Evolutionary conservation across 768 basidiomycete species (phyloP).

Genomic region (Lactarius hatsudake): DNA sequence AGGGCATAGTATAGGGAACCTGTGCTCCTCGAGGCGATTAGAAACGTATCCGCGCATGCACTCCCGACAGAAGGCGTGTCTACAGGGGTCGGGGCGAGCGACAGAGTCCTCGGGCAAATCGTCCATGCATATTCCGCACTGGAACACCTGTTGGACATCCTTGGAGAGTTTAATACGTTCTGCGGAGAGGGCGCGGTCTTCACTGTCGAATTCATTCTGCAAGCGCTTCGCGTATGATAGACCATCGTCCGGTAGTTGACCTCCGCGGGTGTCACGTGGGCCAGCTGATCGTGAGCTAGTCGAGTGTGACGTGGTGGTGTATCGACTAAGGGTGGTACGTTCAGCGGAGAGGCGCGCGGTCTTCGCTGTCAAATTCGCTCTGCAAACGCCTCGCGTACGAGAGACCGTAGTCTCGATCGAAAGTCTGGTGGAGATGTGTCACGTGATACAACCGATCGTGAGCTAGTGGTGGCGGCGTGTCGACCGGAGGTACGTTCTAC

Average conservation of each 20-base stretch:
- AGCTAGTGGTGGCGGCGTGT: background rate
- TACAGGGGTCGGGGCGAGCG: constrained; percentile 44
- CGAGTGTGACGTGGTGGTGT: background rate
- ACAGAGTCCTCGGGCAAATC: constrained; percentile 42
- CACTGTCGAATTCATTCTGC: constrained; percentile 42
- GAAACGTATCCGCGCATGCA: constrained; percentile 47
- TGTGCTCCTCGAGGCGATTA: constrained; percentile 49
- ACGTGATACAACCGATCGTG: background rate
- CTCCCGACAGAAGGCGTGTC: constrained; percentile 51
- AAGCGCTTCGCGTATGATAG: constrained; percentile 32
- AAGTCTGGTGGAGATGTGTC: background rate
- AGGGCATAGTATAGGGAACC: constrained; percentile 63
- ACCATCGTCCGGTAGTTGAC: constrained; percentile 19
- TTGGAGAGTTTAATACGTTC: constrained; percentile 36
- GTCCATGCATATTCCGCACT: constrained; percentile 59
- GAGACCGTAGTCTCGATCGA: constrained; percentile 27
- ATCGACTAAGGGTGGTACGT: constrained; percentile 5
- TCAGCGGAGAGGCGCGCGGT: constrained; percentile 38
- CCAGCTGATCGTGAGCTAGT: background rate
- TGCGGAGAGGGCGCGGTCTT: constrained; percentile 38
- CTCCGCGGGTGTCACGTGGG: background rate
- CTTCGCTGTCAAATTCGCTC: constrained; percentile 41
- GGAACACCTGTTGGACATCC: constrained; percentile 38
- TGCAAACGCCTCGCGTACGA: constrained; percentile 37
- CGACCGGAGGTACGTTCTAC: constrained; percentile 30